phyloP scores from a whole-genome alignment of 1,139 yeast species.

The Lipomyces yarrowii region DNA sequence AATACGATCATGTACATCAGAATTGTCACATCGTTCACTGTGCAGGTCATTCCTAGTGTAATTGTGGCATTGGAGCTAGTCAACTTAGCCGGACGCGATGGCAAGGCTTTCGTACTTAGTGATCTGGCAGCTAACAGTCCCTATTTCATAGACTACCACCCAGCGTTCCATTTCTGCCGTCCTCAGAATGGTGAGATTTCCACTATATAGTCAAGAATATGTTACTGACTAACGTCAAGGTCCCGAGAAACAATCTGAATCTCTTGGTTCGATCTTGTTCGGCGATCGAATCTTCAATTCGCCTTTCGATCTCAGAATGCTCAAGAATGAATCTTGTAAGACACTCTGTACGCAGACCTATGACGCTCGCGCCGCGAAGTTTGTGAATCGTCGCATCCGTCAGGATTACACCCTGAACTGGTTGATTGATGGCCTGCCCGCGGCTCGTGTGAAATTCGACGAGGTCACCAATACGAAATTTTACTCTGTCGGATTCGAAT shows the following conservation, averaged over 20 bases:
- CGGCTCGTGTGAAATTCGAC: constrained; percentile 70
- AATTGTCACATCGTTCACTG: background rate
- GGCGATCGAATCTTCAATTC: constrained; percentile 96
- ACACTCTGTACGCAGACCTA: constrained; percentile 62
- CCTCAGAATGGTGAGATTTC: constrained; percentile 58
- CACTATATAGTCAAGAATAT: background rate
- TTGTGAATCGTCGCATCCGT: constrained; percentile 74
- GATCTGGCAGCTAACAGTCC: background rate
- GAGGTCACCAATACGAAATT: constrained; percentile 48
- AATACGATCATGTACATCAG: background rate
- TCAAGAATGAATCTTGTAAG: constrained; percentile 68
- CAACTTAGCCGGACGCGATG: background rate
- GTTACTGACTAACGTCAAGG: constrained; percentile 30
- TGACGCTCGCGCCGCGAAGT: constrained; percentile 65
- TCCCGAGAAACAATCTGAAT: constrained; percentile 77
- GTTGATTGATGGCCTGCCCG: constrained; percentile 95
- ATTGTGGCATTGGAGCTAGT: background rate
- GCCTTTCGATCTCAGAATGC: constrained; percentile 80
- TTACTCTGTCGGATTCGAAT: constrained; percentile 79
- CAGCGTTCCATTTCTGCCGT: constrained; percentile 77
- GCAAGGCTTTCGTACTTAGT: background rate
- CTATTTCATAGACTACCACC: constrained; percentile 71
- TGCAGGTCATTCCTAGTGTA: background rate
- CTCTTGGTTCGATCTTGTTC: constrained; percentile 87
- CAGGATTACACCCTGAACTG: constrained; percentile 89